These are phyloP conservation scores for Solanum sitiens DNA, from an alignment of 257 asterid genomes.

Conservation along the genomic window DNA sequence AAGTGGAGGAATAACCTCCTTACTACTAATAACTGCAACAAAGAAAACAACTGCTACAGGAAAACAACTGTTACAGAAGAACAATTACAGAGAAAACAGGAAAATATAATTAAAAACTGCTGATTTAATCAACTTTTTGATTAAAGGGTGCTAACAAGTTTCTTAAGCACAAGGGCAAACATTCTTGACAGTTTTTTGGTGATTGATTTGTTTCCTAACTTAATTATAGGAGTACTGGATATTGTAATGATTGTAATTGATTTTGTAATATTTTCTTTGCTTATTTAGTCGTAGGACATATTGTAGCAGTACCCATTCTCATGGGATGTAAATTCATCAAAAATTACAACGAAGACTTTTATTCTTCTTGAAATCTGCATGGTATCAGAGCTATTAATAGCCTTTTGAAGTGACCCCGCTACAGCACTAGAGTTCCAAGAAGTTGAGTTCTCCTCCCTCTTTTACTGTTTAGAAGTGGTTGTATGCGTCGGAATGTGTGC, in stretches of 20 bases:
- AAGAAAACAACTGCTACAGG: too few relatives aligned
- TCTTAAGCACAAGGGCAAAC: neutral
- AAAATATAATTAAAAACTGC: neutral
- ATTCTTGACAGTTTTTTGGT: neutral
- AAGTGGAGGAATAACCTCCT: neutral
- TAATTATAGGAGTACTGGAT: neutral
- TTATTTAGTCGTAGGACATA: neutral
- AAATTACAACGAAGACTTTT: neutral
- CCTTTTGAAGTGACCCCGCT: neutral
- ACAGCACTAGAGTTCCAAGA: neutral
- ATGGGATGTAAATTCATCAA: neutral
- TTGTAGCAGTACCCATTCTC: neutral
- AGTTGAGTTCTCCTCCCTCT: neutral
- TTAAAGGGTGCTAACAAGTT: neutral
- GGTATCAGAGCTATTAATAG: neutral
- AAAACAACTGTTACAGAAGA: too few relatives aligned
- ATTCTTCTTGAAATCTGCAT: neutral
- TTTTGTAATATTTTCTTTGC: neutral
- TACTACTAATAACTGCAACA: neutral
- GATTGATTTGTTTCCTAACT: neutral
- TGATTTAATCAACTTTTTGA: neutral
- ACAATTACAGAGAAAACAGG: too few relatives aligned
- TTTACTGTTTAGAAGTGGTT: neutral
- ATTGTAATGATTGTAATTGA: neutral
- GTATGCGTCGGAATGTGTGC: neutral